A percentile compares a stretch with the other conserved stretches of the same genome.
These are phyloP conservation scores for Leishmania tarentolae DNA, from an alignment of 208 protist species.

Conservation along the genomic window DNA sequence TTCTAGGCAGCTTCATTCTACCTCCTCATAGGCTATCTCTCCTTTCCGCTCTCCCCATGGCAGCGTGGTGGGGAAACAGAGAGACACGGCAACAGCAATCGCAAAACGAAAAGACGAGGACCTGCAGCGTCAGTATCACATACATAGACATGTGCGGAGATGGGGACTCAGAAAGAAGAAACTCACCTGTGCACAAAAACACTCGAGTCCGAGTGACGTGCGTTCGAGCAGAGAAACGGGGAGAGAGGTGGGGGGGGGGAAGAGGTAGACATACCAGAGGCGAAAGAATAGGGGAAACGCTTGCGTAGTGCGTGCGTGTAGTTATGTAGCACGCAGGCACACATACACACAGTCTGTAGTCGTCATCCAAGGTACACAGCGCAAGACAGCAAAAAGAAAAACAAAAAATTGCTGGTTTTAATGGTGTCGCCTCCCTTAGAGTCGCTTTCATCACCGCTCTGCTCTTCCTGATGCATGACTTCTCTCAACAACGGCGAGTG, in stretches of 20 bases:
- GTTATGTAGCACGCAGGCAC: background rate
- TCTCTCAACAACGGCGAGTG: slow-evolving; percentile 4
- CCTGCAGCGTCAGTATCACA: background rate
- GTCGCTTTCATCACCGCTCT: background rate
- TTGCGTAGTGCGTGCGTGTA: background rate
- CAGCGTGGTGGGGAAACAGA: background rate
- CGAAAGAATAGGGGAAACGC: background rate
- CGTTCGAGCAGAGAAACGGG: background rate
- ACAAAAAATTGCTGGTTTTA: background rate
- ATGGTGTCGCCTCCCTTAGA: background rate
- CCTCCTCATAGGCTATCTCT: background rate
- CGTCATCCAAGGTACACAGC: background rate
- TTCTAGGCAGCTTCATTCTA: background rate
- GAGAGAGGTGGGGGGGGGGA: background rate
- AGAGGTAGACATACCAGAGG: background rate
- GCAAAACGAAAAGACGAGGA: background rate
- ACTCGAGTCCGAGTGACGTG: background rate
- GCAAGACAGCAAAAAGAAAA: background rate
- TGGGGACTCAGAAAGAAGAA: background rate
- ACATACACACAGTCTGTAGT: background rate
- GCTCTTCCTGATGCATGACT: background rate
- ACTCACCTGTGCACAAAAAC: background rate
- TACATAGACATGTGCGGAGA: background rate
- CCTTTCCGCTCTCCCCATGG: background rate
- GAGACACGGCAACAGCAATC: background rate